Base-by-base conservation (phyloP, 1,139 yeast genomes). In the Yamadazyma aaseri region DNA sequence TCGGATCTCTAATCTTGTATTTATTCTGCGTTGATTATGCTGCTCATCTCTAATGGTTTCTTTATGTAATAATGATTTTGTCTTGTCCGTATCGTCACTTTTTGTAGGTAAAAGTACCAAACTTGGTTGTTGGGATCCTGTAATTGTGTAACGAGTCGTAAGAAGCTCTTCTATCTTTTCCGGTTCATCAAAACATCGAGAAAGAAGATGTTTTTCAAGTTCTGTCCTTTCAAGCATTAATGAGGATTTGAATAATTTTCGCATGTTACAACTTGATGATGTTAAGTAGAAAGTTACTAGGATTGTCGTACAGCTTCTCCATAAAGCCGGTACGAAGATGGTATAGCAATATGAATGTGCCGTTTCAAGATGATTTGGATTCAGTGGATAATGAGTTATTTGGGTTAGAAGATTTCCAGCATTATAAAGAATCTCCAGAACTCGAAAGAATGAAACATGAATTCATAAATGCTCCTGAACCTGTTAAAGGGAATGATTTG, bases 81-180 rank as follows among this genome's bases (percentile, higher is more conserved):
- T 36, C 32, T 45, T 51, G 23, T 43, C 45, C 22, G 43, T 22
- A 31, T 49, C 48, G 27, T 41, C 40, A 28, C 27, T 14, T 26
- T 62, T 64, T 1, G 81, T 71, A 4, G 79, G 71, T 11, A 44
- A 26, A 24, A 46, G 39, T 11, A 73, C 58, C 29, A 82, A 53
- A 27, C 65, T 63, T 15, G 86, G 84, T 53, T 79, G 81, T 48
- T 79, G 86, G 21, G 65, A 66, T 2, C 86, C 86, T 0, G 61
- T 55, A 11, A 56, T 40, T 0, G 85, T 74, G 54, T 82, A 84
- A 32, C 92, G 55, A 5, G 71, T 59, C 26, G 69, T 69, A 17
- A 84, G 56, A 1, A 81, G 60, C 42, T 78, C 73, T 11, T 69
- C 54, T 5, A 80, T 68, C 58, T 39, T 58, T 33, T 54, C 70